Percentiles rank a stretch among this genome's conserved stretches.
Conservation (phyloP, 352 stramenopile species). For the Phytopythium chamaehyphon region DNA sequence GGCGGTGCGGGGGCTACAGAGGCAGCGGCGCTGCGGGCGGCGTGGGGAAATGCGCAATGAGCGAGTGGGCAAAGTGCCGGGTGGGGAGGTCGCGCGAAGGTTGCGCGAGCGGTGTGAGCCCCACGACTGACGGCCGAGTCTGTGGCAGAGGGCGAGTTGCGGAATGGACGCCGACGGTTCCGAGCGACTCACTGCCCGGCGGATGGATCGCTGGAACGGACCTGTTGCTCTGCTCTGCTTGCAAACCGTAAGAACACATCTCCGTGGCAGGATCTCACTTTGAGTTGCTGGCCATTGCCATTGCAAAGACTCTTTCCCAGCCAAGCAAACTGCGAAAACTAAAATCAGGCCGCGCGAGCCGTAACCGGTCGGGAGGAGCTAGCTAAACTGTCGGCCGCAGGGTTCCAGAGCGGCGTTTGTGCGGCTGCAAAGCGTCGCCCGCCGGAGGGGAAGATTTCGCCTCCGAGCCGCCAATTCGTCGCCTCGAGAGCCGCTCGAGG, state of each 20-base stretch:
- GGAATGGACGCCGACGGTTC: conserved; percentile 2
- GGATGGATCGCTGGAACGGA: not conserved
- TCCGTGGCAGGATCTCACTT: too few species aligned
- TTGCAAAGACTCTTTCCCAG: not conserved
- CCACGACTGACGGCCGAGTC: too few species aligned
- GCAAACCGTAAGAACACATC: too few species aligned
- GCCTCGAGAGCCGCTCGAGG: not conserved
- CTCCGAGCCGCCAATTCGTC: not conserved
- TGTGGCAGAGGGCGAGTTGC: conserved; percentile 1
- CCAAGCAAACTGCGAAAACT: not conserved
- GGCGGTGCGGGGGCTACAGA: not conserved
- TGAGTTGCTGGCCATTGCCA: too few species aligned
- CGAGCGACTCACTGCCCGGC: not conserved
- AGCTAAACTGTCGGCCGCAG: not conserved
- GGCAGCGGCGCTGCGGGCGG: not conserved
- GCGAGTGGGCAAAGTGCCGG: not conserved
- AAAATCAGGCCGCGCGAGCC: not conserved
- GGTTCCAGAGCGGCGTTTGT: not conserved
- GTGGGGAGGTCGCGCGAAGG: conserved; percentile 10
- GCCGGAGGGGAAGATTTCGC: too few species aligned
- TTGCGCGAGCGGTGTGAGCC: conserved; percentile 5
- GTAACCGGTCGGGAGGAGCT: not conserved
- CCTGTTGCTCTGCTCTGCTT: too few species aligned
- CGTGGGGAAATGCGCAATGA: conserved; percentile 11
- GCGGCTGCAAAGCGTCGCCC: not conserved